Conservation (phyloP, 805 yeast genomes). For the Zygosaccharomyces gambellarensis region DNA sequence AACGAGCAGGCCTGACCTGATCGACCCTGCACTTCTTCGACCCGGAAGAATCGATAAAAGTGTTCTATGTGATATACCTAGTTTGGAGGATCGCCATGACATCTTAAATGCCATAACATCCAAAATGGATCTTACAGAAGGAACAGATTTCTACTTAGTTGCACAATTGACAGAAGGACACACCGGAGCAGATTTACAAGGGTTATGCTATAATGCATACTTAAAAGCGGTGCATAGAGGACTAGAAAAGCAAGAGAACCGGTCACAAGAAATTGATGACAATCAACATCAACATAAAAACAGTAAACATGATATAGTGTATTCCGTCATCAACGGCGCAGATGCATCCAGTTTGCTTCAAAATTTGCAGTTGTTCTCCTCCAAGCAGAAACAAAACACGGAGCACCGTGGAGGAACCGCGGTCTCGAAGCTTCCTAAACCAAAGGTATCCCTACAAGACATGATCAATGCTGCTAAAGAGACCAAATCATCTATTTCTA, state of each 20-base stretch:
- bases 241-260: conserved; percentile 39
- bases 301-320: not conserved
- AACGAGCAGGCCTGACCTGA: conserved; percentile 90
- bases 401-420: not conserved
- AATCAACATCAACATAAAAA: not conserved
- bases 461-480: conserved; percentile 59
- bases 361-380: not conserved
- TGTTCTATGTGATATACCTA: conserved; percentile 85
- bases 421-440: conserved; percentile 32
- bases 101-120: conserved; percentile 42
- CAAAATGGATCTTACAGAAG: conserved; percentile 47
- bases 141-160: conserved; percentile 48
- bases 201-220: conserved; percentile 85
- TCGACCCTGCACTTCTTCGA: conserved; percentile 88
- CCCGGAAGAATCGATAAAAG: conserved; percentile 96
- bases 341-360: not conserved
- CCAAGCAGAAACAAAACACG: not conserved
- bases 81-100: conserved; percentile 61
- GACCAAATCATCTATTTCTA: conserved; percentile 86
- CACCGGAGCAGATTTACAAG: conserved; percentile 95
- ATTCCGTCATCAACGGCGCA: conserved; percentile 1
- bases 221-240: conserved; percentile 75
- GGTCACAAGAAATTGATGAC: not conserved
- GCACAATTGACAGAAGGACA: conserved; percentile 66
- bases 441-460: conserved; percentile 46